Evolutionary conservation across 805 yeast genomes (phyloP).

Genomic region (Clavispora carvajalis): DNA sequence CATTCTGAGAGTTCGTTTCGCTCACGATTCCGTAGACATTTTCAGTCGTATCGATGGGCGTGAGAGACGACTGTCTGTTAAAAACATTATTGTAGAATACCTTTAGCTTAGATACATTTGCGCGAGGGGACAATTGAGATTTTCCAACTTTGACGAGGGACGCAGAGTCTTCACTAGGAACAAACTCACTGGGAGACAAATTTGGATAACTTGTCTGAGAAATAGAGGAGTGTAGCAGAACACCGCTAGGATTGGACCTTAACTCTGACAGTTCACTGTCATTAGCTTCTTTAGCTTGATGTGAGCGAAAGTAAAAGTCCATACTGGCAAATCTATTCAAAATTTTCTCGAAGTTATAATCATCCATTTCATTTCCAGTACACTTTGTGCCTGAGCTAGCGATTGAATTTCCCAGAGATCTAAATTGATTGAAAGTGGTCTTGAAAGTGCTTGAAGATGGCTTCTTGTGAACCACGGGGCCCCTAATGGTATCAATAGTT

Average conservation of each 20-base stretch:
- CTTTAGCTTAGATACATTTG: neutral
- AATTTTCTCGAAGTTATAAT: constrained; percentile 17
- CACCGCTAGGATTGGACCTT: neutral
- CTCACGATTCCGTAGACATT: constrained; percentile 23
- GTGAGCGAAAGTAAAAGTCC: constrained; percentile 11
- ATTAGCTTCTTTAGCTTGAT: neutral
- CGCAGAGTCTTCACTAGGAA: neutral
- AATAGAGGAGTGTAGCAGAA: neutral
- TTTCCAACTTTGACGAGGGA: constrained; percentile 1
- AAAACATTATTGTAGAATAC: constrained; percentile 2
- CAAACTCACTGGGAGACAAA: neutral
- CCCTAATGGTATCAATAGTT: constrained; percentile 6
- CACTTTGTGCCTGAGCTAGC: no score
- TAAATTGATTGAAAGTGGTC: constrained; percentile 2
- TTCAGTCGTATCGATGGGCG: constrained; percentile 1
- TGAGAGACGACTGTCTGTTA: no score
- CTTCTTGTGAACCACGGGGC: neutral
- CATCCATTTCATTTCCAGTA: neutral
- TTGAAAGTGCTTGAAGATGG: neutral
- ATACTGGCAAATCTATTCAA: constrained; percentile 12
- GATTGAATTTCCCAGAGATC: neutral
- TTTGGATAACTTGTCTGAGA: neutral
- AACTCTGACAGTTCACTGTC: neutral
- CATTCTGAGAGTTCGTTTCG: constrained; percentile 11
- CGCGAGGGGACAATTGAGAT: neutral